phyloP scores from a whole-genome alignment of 2,329 filamentous ascomycete species.

The Domatiomyces catenatus region DNA sequence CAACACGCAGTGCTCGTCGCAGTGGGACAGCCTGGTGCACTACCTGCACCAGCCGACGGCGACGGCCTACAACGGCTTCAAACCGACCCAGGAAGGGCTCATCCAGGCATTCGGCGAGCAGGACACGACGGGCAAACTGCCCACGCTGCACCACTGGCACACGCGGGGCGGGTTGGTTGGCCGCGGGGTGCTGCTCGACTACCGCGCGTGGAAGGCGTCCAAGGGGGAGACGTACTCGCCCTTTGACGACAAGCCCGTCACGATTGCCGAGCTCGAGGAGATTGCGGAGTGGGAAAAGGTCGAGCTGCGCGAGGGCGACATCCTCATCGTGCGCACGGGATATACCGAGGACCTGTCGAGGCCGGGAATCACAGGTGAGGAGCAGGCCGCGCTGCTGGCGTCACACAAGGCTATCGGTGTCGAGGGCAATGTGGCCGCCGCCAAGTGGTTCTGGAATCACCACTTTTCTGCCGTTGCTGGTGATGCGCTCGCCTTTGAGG shows the following conservation, averaged over 20 bases:
- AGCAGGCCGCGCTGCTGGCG: slow-evolving; percentile 20
- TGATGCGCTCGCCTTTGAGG: slow-evolving; percentile 41
- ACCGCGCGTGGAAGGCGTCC: slow-evolving; percentile 27
- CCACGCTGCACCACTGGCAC: slow-evolving; percentile 21
- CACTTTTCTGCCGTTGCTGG: slow-evolving; percentile 42
- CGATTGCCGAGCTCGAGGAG: slow-evolving; percentile 46
- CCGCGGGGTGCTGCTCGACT: slow-evolving; percentile 34
- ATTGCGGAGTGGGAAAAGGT: slow-evolving; percentile 38
- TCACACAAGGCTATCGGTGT: slow-evolving; percentile 33
- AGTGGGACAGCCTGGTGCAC: slow-evolving; percentile 33
- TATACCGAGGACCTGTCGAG: slow-evolving; percentile 42
- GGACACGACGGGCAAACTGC: slow-evolving; percentile 8
- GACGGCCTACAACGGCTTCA: slow-evolving; percentile 14
- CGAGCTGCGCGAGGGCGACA: slow-evolving; percentile 44
- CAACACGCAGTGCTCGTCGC: slow-evolving; percentile 34
- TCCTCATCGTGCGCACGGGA: slow-evolving; percentile 51
- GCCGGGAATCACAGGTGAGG: slow-evolving; percentile 23
- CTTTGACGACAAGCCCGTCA: slow-evolving; percentile 30
- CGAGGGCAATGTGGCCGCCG: slow-evolving; percentile 32
- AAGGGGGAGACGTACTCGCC: slow-evolving; percentile 24
- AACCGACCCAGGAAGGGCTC: slow-evolving; percentile 18
- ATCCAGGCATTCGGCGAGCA: slow-evolving; percentile 10
- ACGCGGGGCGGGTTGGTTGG: slow-evolving; percentile 29
- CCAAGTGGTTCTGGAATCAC: slow-evolving; percentile 45
- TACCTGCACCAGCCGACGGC: slow-evolving; percentile 10